Evolutionary conservation across 2,329 filamentous ascomycete genomes (phyloP).

Genomic region (Fusarium newnesense): DNA sequence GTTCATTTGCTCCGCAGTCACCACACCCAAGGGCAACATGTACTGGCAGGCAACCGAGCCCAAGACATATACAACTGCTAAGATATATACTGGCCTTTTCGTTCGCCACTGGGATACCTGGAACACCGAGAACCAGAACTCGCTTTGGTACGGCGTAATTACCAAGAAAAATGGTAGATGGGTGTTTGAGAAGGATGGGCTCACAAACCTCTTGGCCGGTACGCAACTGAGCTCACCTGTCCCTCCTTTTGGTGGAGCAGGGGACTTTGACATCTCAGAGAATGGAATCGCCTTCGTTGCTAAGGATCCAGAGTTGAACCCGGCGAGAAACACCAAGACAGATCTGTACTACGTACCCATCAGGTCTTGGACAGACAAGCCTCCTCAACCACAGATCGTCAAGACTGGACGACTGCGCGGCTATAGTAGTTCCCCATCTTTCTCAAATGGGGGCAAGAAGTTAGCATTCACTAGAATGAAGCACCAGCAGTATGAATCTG

Average conservation of each 20-base stretch:
- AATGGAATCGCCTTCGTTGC: constrained; percentile 77
- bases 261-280: constrained; percentile 81
- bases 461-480: constrained; percentile 85
- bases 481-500: constrained; percentile 80
- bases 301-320: constrained; percentile 77
- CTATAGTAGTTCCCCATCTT: constrained; percentile 73
- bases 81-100: constrained; percentile 79
- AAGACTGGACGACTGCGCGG: constrained; percentile 69
- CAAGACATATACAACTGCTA: constrained; percentile 71
- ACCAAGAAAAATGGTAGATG: constrained; percentile 55
- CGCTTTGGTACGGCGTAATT: constrained; percentile 78
- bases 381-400: constrained; percentile 60
- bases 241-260: constrained; percentile 79
- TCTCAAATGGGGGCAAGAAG: constrained; percentile 76
- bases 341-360: constrained; percentile 81
- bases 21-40: constrained; percentile 74
- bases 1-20: constrained; percentile 70
- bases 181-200: constrained; percentile 54
- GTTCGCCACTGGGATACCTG: constrained; percentile 88
- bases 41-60: constrained; percentile 72
- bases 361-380: constrained; percentile 66
- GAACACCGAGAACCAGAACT: constrained; percentile 72
- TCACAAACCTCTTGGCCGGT: constrained; percentile 73
- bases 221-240: constrained; percentile 73
- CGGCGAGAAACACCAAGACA: constrained; percentile 81